Evolutionary conservation across 2,329 filamentous ascomycete genomes (phyloP).

Genomic region (Cladosporium sp.): DNA sequence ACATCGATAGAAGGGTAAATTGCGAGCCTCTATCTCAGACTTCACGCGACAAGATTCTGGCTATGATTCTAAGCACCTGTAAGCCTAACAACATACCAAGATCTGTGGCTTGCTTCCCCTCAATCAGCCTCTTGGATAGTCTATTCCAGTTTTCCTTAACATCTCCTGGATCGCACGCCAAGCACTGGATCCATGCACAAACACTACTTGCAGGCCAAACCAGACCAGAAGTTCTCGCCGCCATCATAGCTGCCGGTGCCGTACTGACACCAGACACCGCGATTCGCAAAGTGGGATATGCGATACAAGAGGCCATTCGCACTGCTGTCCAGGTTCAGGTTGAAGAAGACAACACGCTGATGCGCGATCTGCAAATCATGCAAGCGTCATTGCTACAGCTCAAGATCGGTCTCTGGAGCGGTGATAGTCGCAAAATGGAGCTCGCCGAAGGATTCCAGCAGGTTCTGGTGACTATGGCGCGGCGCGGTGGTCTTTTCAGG

Average conservation of each 20-base stretch:
- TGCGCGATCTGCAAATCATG: slow-evolving; percentile 48
- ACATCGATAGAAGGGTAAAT: slow-evolving; percentile 38
- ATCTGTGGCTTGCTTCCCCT: slow-evolving; percentile 59
- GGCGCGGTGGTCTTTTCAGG: slow-evolving; percentile 55
- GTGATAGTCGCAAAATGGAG: slow-evolving; percentile 56
- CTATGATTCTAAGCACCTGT: slow-evolving; percentile 58
- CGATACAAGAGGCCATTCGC: slow-evolving; percentile 46
- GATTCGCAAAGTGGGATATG: slow-evolving; percentile 56
- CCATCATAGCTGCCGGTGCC: slow-evolving; percentile 58
- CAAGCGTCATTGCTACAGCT: slow-evolving; percentile 48
- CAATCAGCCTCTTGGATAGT: slow-evolving; percentile 55
- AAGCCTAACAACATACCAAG: slow-evolving; percentile 45
- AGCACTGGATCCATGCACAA: slow-evolving; percentile 58
- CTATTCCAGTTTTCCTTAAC: slow-evolving; percentile 58
- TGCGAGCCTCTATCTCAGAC: slow-evolving; percentile 38
- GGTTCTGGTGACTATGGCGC: slow-evolving; percentile 50
- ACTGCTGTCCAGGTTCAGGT: slow-evolving; percentile 37
- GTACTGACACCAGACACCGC: slow-evolving; percentile 53
- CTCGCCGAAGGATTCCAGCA: slow-evolving; percentile 55
- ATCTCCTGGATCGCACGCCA: slow-evolving; percentile 52
- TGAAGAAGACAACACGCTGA: slow-evolving; percentile 47
- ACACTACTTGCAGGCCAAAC: slow-evolving; percentile 54
- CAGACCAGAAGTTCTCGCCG: slow-evolving; percentile 55
- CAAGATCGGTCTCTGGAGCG: slow-evolving; percentile 55
- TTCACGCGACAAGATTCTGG: slow-evolving; percentile 56